Percentiles rank a stretch among this genome's conserved stretches.
These are phyloP conservation scores for Adansonia madagascariensis DNA, from an alignment of 441 rosid genomes.

Conservation along the genomic window DNA sequence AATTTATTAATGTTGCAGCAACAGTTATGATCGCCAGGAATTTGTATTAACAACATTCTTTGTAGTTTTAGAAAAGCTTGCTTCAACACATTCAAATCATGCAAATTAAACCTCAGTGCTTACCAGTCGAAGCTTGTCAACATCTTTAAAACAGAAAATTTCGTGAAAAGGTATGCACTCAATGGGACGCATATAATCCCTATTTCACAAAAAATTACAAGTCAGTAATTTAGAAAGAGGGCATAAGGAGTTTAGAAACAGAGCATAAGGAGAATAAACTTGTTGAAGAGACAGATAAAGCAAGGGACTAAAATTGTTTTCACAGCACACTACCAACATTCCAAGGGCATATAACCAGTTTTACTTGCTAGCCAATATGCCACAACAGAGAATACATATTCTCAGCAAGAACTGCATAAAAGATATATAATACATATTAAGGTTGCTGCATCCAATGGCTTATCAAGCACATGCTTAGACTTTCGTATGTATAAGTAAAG, in stretches of 20 bases:
- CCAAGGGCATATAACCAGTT: background rate
- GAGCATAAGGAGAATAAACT: constrained; percentile 19
- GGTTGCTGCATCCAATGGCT: background rate
- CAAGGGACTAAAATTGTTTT: background rate
- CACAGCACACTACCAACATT: background rate
- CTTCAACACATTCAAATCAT: constrained; percentile 20
- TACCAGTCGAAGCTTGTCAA: constrained; percentile 72
- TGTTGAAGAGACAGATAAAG: constrained; percentile 16
- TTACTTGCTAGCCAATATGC: background rate
- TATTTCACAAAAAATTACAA: constrained; percentile 42
- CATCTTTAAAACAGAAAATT: constrained; percentile 78
- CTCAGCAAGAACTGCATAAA: background rate
- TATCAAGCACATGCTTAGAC: background rate
- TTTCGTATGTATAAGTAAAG: background rate
- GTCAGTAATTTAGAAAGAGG: constrained; percentile 6
- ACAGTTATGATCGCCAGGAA: background rate
- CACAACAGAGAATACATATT: background rate
- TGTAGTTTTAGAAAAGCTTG: background rate
- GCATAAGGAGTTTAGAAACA: background rate
- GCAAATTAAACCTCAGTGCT: constrained; percentile 34
- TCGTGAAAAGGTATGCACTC: constrained; percentile 77
- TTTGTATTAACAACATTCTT: constrained; percentile 12
- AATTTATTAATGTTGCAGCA: background rate
- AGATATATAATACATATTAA: background rate
- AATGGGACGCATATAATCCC: constrained; percentile 77